Evolutionary conservation across 345 rosid genomes (phyloP), one percentile per base, ranked within the genome.

Genomic region (Psidium guajava): DNA sequence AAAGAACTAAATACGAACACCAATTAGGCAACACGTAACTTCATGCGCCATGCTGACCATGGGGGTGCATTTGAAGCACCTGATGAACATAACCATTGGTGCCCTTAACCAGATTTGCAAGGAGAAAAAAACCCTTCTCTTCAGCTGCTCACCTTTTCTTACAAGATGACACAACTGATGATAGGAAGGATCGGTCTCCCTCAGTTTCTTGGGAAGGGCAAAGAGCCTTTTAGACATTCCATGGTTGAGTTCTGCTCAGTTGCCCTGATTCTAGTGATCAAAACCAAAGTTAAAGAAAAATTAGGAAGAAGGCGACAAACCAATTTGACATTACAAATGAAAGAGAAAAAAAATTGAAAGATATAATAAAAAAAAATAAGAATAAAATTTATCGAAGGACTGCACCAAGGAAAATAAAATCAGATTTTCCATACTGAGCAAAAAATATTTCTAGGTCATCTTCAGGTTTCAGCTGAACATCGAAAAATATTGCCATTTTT

Each of bases 81-180:
- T 96, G 93, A 87, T 96, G 97, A 18, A 90, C 86, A 89, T 95
- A 96, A 81, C 99, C 92, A 87, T 82, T 90, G 51, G 91, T 86
- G 82, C 97, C 96, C 9, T 98, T 98, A 25, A 94, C 89, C 83
- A 95, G 96, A 89, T 94, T 93, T 75, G 93, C 86, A 81, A 95
- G 97, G 53, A 98, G 93, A 88, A 95, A 89, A 85, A 90, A 91
- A n/a, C 52, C 96, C 99, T 92, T 97, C 98, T 88, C 97, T 91
- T 44, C 16, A 98, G 98, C 88, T 93, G 96, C 84, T 98, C 99
- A 86, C 99, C 98, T 92, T 98, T 98, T 83, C 99, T 93, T 27
- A 96, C 97, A 73, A 96, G 96, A 85, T 91, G 88, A 83, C 95
- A 86, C 83, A 91, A 88, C 88, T 92, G 95, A 88, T 95, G 89